Percentiles rank a stretch among this genome's conserved stretches.
phyloP scores from a whole-genome alignment of 257 asterid genomes.

The Dorcoceras hygrometricum region DNA sequence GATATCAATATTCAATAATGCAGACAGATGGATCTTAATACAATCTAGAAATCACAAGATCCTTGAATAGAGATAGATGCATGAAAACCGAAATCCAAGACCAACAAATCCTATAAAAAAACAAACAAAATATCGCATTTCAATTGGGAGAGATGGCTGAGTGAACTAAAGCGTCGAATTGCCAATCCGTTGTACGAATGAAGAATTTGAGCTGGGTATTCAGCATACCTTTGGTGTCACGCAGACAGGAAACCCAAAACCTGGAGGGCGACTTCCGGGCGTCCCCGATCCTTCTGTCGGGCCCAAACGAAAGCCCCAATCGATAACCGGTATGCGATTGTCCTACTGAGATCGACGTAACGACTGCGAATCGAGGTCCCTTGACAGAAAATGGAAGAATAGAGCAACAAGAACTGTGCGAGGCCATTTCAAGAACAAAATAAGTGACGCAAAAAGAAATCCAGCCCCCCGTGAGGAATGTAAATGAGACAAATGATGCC shows the following conservation, averaged over 20 bases:
- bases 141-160: no score
- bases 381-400: conserved; percentile 28
- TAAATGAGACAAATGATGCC: neutral
- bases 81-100: neutral
- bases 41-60: conserved; percentile 6
- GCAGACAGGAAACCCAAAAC: conserved; percentile 39
- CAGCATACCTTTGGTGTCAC: conserved; percentile 45
- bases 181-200: no score
- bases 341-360: conserved; percentile 27
- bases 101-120: conserved; percentile 11
- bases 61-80: conserved; percentile 16
- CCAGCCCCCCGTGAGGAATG: conserved; percentile 4
- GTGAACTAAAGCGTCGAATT: no score
- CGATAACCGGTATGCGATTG: conserved; percentile 31
- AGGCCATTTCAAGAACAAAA: conserved; percentile 34
- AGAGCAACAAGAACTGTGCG: conserved; percentile 26
- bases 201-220: neutral
- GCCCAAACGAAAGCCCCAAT: conserved; percentile 34
- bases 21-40: conserved; percentile 12
- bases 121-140: neutral
- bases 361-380: conserved; percentile 22
- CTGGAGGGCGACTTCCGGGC: conserved; percentile 32
- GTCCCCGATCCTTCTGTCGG: conserved; percentile 25
- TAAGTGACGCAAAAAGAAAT: conserved; percentile 15
- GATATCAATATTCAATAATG: neutral